Conservation (phyloP, 2,329 filamentous ascomycete species). For the Tolypocladium sp. region DNA sequence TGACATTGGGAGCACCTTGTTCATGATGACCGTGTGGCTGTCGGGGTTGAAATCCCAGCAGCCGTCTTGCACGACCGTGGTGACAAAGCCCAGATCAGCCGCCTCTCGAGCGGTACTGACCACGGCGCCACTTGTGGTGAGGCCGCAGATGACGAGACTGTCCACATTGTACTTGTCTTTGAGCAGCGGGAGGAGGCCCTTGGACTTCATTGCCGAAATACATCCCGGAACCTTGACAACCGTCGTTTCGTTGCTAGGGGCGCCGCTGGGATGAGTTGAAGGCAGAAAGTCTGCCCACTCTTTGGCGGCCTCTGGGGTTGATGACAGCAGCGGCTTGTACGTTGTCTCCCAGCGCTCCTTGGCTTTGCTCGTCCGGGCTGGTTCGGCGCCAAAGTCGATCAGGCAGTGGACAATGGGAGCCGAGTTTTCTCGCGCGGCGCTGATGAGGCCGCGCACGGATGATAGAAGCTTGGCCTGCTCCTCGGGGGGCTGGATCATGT, state of each 20-base stretch:
- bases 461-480: conserved; percentile 1
- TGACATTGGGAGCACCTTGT: conserved; percentile 3
- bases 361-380: conserved; percentile 3
- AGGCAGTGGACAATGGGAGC: conserved; percentile 5
- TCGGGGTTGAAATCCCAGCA: conserved; percentile 4
- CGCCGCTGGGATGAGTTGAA: not conserved
- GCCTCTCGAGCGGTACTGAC: conserved; percentile 7
- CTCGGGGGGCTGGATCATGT: conserved; percentile 4
- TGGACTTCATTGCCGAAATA: conserved; percentile 4
- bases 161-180: conserved; percentile 1
- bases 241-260: not conserved
- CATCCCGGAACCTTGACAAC: conserved; percentile 3
- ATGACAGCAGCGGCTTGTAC: conserved; percentile 3
- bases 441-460: conserved; percentile 1
- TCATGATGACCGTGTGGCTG: conserved; percentile 1
- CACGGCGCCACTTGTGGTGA: conserved; percentile 6
- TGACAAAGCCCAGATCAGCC: conserved; percentile 8
- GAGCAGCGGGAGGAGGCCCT: not conserved
- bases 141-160: conserved; percentile 6
- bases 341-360: conserved; percentile 2
- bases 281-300: not conserved
- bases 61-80: conserved; percentile 5
- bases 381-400: conserved; percentile 2
- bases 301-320: not conserved
- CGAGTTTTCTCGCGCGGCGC: conserved; percentile 2